phyloP scores from a whole-genome alignment of 2,329 filamentous ascomycete genomes.

The Phialocephala sp. region DNA sequence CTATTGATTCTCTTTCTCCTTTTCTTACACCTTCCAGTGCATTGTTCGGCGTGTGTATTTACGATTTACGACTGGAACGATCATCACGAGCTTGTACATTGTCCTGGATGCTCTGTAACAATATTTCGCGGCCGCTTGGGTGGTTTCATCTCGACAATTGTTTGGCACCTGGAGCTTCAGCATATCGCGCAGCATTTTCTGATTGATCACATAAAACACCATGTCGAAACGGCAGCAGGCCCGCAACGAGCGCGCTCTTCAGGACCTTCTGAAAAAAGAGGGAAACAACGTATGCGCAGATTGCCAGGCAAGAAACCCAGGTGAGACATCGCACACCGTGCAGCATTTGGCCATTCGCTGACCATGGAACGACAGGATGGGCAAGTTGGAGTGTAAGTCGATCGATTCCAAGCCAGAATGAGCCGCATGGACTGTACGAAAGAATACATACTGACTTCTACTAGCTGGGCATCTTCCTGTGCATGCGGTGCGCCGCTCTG shows the following conservation, averaged over 20 bases:
- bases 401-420: not conserved
- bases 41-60: constrained; percentile 6
- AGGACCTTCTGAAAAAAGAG: constrained; percentile 84
- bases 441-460: constrained; percentile 31
- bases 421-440: not conserved
- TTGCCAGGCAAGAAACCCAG: constrained; percentile 89
- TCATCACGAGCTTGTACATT: constrained; percentile 27
- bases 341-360: constrained; percentile 22
- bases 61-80: constrained; percentile 32
- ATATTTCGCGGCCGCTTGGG: not conserved
- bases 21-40: constrained; percentile 6
- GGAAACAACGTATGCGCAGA: constrained; percentile 96
- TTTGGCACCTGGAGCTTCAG: constrained; percentile 10
- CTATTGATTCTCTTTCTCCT: constrained; percentile 15
- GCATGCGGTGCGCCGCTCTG: constrained; percentile 94
- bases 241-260: constrained; percentile 90
- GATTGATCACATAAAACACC: constrained; percentile 21
- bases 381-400: constrained; percentile 45
- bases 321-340: constrained; percentile 55
- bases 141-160: constrained; percentile 10
- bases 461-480: constrained; percentile 92
- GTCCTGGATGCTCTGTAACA: constrained; percentile 33
- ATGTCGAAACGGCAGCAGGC: constrained; percentile 97
- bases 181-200: constrained; percentile 17
- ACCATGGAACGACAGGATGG: constrained; percentile 39